Conservation (phyloP, 2,329 filamentous ascomycete genomes). For the Talaromyces sp. region DNA sequence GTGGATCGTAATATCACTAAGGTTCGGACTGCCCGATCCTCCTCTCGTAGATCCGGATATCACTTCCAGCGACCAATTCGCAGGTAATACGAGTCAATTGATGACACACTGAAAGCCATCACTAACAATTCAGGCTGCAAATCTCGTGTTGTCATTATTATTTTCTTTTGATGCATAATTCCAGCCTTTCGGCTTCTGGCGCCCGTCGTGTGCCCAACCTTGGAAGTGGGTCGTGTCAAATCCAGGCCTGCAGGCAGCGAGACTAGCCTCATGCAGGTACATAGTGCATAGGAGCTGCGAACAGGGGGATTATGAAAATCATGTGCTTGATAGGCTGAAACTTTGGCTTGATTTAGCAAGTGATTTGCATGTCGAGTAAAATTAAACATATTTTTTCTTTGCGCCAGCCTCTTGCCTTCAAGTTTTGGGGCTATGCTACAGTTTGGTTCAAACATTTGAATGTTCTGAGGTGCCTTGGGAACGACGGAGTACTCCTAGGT, state of each 20-base stretch:
- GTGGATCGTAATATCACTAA: background rate
- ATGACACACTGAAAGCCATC: background rate
- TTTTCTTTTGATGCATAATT: background rate
- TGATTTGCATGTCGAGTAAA: background rate
- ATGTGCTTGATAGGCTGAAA: constrained; percentile 1
- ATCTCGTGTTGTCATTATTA: constrained; percentile 1
- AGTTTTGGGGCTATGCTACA: background rate
- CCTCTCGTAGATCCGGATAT: background rate
- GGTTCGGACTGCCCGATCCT: background rate
- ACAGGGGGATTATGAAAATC: background rate
- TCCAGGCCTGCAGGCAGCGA: constrained; percentile 2
- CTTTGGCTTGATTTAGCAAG: background rate
- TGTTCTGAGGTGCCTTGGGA: too few species aligned
- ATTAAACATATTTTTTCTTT: background rate
- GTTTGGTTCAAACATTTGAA: too few species aligned
- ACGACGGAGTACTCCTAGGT: too few species aligned
- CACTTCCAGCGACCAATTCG: background rate
- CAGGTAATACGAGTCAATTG: background rate
- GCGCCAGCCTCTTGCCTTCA: background rate
- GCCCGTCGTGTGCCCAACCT: background rate
- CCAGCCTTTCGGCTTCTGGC: background rate
- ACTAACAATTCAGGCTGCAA: background rate
- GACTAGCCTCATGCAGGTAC: background rate
- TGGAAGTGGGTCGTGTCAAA: background rate
- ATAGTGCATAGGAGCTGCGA: background rate